Evolutionary conservation across 805 yeast genomes (phyloP), one percentile per base, ranked within the genome.

Genomic region (Teunomyces pallodes): DNA sequence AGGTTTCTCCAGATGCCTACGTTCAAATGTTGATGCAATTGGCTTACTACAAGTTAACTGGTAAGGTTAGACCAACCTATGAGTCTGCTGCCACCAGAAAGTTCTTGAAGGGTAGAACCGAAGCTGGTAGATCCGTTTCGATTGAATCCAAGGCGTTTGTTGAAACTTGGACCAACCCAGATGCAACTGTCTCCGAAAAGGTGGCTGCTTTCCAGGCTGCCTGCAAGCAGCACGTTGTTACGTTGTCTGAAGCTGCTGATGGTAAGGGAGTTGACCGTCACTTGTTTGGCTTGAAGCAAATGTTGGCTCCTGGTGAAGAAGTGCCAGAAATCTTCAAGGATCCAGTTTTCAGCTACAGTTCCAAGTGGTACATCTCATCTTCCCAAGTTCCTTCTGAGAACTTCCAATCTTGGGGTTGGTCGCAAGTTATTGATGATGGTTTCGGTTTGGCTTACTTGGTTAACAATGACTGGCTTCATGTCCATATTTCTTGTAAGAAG

Each of bases 261-360:
- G 99, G 97, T 36, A 74, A 75, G 55, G 99, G 97, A 53, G 88
- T 88, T 50, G 99, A 92, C 66, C 87, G 99, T 64, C 99, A 92
- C 69, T 79, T 91, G 62, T 82, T 90, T 55, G 99, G 98, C 5
- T 76, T 92, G 59, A 86, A 86, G 72, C 84, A 85, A 64, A 79
- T 85, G 80, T 57, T 87, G 32, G 62, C 73, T 49, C 69, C 77
- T 3, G 83, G 81, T 36, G 87, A 83, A 64, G 68, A 67, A 30
- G 76, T 78, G 36, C 94, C 91, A 26, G 85, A 70, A 6, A 68
- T 92, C 43, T 90, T 84, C 76, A 65, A 74, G 17, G 95, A 92
- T 67, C 87, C 95, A 10, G 73, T 88, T 54, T 89, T 79, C 64
- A 66, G 73, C 43, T 92, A 89, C 72, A 84, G 95, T 5, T 73